These are phyloP conservation scores for Penicillium frequentans DNA, from an alignment of 2,329 filamentous ascomycete species.

Conservation along the genomic window DNA sequence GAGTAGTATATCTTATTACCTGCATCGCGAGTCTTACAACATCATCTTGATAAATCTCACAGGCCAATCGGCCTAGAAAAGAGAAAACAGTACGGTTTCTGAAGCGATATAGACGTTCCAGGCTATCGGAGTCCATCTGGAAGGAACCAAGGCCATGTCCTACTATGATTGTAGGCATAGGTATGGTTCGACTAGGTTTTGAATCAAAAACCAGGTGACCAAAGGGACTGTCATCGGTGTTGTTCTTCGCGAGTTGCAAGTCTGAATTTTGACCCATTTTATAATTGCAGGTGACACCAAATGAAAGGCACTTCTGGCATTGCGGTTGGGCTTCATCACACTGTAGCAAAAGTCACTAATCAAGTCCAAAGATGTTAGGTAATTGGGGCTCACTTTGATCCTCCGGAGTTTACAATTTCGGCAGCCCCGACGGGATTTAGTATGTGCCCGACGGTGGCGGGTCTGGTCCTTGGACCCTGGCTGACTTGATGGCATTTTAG, in stretches of 20 bases:
- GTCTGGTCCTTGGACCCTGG: background rate
- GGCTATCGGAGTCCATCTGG: constrained; percentile 1
- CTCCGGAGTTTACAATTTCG: constrained; percentile 49
- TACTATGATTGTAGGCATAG: background rate
- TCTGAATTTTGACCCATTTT: constrained; percentile 44
- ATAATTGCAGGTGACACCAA: constrained; percentile 33
- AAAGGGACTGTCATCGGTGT: background rate
- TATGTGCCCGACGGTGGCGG: constrained; percentile 38
- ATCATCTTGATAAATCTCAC: constrained; percentile 7
- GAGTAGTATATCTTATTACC: background rate
- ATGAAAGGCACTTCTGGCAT: constrained; percentile 51
- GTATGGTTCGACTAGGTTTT: background rate
- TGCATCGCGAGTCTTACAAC: constrained; percentile 9
- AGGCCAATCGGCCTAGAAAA: constrained; percentile 1
- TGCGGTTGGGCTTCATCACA: constrained; percentile 56
- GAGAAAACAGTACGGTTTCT: constrained; percentile 7
- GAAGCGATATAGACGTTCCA: constrained; percentile 10
- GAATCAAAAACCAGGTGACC: constrained; percentile 5
- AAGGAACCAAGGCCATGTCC: constrained; percentile 14
- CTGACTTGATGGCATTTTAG: background rate
- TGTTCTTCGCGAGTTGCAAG: constrained; percentile 41
- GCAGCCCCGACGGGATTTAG: constrained; percentile 56
- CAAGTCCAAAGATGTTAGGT: constrained; percentile 19
- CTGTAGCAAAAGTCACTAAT: constrained; percentile 15
- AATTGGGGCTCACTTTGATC: constrained; percentile 12